Conservation (phyloP, 495 filamentous ascomycete species). For the Neurospora sp. region DNA sequence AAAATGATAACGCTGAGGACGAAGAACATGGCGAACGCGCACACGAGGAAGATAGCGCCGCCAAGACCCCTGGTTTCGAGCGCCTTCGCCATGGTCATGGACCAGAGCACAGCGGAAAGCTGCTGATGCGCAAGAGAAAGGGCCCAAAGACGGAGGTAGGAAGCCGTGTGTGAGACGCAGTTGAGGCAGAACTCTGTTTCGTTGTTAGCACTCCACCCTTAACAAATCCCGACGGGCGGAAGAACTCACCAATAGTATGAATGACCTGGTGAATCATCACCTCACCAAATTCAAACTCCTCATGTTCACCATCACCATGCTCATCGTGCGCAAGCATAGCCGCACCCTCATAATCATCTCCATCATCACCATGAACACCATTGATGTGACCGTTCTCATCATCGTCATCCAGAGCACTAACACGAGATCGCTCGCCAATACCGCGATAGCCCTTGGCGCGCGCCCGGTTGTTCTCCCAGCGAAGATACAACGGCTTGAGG, state of each 20-base stretch:
- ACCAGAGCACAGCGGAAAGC: conserved; percentile 91
- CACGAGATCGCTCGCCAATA: conserved; percentile 74
- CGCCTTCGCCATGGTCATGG: conserved; percentile 78
- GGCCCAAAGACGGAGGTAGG: conserved; percentile 97
- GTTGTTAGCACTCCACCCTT: not conserved
- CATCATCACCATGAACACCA: conserved; percentile 60
- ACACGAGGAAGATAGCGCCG: conserved; percentile 69
- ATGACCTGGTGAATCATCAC: conserved; percentile 99
- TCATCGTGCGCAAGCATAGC: conserved; percentile 81
- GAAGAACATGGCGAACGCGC: conserved; percentile 82
- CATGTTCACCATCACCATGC: conserved; percentile 66
- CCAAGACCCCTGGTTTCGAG: conserved; percentile 54
- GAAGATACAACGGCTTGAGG: conserved; percentile 89
- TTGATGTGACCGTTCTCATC: conserved; percentile 46
- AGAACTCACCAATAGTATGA: conserved; percentile 78
- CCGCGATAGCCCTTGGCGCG: conserved; percentile 83
- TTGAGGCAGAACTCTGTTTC: conserved; percentile 89
- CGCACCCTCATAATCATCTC: conserved; percentile 67
- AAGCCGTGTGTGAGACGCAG: conserved; percentile 97
- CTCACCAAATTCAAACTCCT: conserved; percentile 93
- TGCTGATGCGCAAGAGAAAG: conserved; percentile 96
- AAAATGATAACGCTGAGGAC: conserved; percentile 68
- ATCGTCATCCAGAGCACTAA: conserved; percentile 79
- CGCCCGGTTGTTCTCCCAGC: conserved; percentile 83
- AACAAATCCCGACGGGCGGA: too few relatives aligned